Conservation (phyloP, 164 flowering plant genomes). For the Tetracentron sinense region DNA sequence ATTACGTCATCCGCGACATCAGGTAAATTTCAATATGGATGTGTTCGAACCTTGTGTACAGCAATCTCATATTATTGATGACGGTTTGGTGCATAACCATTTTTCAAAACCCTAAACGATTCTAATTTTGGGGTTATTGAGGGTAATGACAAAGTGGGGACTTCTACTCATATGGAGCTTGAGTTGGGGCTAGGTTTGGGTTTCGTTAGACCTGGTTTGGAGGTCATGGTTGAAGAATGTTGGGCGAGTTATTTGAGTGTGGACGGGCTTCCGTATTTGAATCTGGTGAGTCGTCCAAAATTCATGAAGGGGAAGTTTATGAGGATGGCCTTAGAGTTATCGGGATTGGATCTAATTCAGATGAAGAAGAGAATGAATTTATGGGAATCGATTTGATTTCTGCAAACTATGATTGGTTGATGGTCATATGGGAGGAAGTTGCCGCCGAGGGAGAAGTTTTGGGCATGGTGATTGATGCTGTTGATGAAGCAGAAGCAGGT, state of each 20-base stretch:
- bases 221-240: slow-evolving; percentile 28
- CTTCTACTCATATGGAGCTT: slow-evolving; percentile 26
- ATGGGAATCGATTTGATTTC: slow-evolving; percentile 27
- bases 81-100: slow-evolving; percentile 8
- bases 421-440: slow-evolving; percentile 77
- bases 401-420: slow-evolving; percentile 38
- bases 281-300: slow-evolving; percentile 19
- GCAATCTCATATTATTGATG: slow-evolving; percentile 20
- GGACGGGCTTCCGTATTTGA: slow-evolving; percentile 10
- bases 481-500: slow-evolving; percentile 22
- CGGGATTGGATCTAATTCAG: slow-evolving; percentile 46
- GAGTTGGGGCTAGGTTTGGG: slow-evolving; percentile 38
- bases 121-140: slow-evolving; percentile 38
- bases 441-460: slow-evolving; percentile 52
- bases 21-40: slow-evolving; percentile 58
- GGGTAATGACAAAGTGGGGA: slow-evolving; percentile 28
- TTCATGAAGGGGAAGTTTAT: slow-evolving; percentile 4
- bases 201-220: slow-evolving; percentile 17
- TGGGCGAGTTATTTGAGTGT: slow-evolving; percentile 38
- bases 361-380: slow-evolving; percentile 23
- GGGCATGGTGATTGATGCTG: slow-evolving; percentile 37
- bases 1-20: slow-evolving; percentile 39
- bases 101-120: slow-evolving; percentile 17
- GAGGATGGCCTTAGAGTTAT: slow-evolving; percentile 19
- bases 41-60: slow-evolving; percentile 53